These are phyloP conservation scores for Penicillium alfredii DNA, from an alignment of 495 filamentous ascomycete genomes.

Conservation along the genomic window DNA sequence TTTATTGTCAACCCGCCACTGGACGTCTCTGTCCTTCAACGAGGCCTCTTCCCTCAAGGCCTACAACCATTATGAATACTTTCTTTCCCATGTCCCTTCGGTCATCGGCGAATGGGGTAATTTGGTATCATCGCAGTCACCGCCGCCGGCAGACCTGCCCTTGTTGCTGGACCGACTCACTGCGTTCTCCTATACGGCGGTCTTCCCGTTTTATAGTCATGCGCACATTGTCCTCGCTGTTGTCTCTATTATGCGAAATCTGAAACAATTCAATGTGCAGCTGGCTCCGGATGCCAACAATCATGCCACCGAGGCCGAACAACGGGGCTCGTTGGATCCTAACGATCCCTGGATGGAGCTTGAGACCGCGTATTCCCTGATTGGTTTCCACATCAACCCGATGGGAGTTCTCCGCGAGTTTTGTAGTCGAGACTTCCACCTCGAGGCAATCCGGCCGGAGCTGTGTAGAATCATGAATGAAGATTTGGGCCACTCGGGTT, in stretches of 20 bases:
- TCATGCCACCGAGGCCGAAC: slow-evolving; percentile 31
- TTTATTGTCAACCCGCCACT: slow-evolving; percentile 22
- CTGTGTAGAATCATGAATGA: slow-evolving; percentile 19
- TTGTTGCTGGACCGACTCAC: slow-evolving; percentile 19
- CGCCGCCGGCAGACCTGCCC: slow-evolving; percentile 1
- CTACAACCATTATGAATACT: slow-evolving; percentile 43
- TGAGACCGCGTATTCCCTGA: slow-evolving; percentile 33
- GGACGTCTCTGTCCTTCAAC: slow-evolving; percentile 35
- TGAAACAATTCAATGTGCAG: slow-evolving; percentile 27
- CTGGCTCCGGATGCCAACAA: slow-evolving; percentile 28
- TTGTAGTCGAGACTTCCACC: slow-evolving; percentile 24
- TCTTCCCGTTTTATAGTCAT: slow-evolving; percentile 44
- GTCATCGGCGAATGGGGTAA: slow-evolving; percentile 30
- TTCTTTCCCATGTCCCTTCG: slow-evolving; percentile 32
- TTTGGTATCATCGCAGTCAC: slow-evolving; percentile 1
- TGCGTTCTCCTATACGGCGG: slow-evolving; percentile 34
- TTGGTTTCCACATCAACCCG: slow-evolving; percentile 26
- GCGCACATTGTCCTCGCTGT: slow-evolving; percentile 31
- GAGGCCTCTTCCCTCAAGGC: slow-evolving; percentile 38
- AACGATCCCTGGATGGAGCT: slow-evolving; percentile 44
- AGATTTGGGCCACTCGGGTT: slow-evolving; percentile 17
- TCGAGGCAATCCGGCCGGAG: slow-evolving; percentile 26
- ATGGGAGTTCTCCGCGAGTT: slow-evolving; percentile 23
- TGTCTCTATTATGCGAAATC: slow-evolving; percentile 22
- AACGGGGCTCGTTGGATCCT: slow-evolving; percentile 37